Base-by-base conservation (phyloP, 805 yeast species). In the Zygosaccharomyces pseudorouxii region DNA sequence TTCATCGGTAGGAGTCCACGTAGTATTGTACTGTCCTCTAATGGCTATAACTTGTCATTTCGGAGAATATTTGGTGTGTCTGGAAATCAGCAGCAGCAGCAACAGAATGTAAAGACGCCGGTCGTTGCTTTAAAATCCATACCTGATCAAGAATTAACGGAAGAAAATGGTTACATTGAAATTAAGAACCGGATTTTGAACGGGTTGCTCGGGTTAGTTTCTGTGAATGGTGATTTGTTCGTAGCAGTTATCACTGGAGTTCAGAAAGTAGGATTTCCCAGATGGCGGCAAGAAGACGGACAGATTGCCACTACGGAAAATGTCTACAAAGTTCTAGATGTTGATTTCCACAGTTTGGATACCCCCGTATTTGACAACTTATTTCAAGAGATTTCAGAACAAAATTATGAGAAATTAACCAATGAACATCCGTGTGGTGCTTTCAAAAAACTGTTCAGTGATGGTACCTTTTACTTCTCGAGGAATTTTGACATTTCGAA, bases 401-500 rank as follows among this genome's bases (percentile, higher is more conserved):
- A 57, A 40, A 57, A 52, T 40, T 53, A 55, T 30, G 68, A 66
- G n/a, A 69, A 62, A 43, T 60, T 63, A 23, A 62, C 69, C 3
- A 55, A 59, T 38, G 83, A 78, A 50, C 96, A 89, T 62, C 98
- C 98, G 0, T 89, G 97, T 60, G 77, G 77, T 16, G 84, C 81
- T 42, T 64, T 90, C 35, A 78, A 83, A 52, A 89, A 86, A 63
- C 71, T 92, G 37, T 72, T 92, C 42, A 72, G 81, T 28, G 86
- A 84, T 61, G 97, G 97, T 2, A 81, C 90, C 1, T 93, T 92
- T 63, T 90, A 87, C 67, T 93, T 82, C 68, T 86, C 97, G 22
- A 81, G 87, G 25, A 90, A 87, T 65, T 92, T 89, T 63, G 99
- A 93, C 63, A 70, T 93, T 51, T 92, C 98, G 0, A 84, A 86